phyloP scores from a whole-genome alignment of 2,329 filamentous ascomycete genomes.

The Claviceps sp. region DNA sequence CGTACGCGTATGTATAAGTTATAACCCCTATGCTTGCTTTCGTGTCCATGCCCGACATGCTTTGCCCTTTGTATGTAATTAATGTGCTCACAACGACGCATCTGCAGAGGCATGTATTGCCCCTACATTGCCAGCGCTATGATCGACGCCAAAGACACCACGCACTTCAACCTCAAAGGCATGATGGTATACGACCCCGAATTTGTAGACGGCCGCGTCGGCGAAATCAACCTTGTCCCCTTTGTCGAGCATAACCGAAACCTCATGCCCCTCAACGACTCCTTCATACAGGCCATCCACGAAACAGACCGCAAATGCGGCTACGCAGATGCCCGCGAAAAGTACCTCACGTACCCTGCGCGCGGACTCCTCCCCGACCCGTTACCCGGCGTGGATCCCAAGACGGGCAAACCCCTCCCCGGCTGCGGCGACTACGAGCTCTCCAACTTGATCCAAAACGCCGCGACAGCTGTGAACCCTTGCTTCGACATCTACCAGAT shows the following conservation, averaged over 20 bases:
- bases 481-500: constrained; percentile 66
- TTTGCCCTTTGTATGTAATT: too few species aligned
- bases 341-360: constrained; percentile 54
- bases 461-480: constrained; percentile 48
- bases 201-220: constrained; percentile 34
- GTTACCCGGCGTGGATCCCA: constrained; percentile 14
- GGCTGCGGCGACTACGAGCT: constrained; percentile 36
- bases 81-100: too few species aligned
- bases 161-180: constrained; percentile 52
- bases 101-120: constrained; percentile 37
- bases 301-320: constrained; percentile 34
- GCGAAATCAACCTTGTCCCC: constrained; percentile 34
- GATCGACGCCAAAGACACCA: constrained; percentile 47
- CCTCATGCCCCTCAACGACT: constrained; percentile 38
- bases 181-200: constrained; percentile 59
- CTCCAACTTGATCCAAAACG: constrained; percentile 40
- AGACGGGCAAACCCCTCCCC: constrained; percentile 17
- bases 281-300: constrained; percentile 17
- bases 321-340: constrained; percentile 42
- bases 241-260: constrained; percentile 48
- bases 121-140: constrained; percentile 59
- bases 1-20: constrained; percentile 33
- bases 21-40: too few species aligned
- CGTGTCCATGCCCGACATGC: too few species aligned
- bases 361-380: constrained; percentile 21